Evolutionary conservation across 2,329 filamentous ascomycete genomes (phyloP), one percentile per base, ranked within the genome.

Genomic region (Fusarium staphyleae): DNA sequence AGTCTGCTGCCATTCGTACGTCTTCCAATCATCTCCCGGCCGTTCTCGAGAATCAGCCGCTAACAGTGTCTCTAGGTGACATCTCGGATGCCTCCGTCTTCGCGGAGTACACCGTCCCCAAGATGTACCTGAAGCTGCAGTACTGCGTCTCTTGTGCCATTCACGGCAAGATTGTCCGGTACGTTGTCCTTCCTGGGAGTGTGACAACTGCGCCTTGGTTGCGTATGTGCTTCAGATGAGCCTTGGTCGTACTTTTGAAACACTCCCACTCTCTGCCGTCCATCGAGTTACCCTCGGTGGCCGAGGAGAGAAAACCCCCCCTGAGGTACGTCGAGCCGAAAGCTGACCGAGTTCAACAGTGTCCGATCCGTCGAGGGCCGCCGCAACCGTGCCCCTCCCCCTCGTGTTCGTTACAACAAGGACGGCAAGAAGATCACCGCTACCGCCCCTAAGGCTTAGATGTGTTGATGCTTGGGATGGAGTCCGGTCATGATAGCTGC

Each of bases 51-150:
- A 16, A 15, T 16, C 42, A 65, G 59, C 32, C 18, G 48, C 60
- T 62, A 28, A 62, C 55, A 53, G 41, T 24, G 19, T 48, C 37
- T 52, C 52, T 75, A 98, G 95, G 95, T 92, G 95, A 99, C 91
- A 99, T 99, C 84, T 97, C 93, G 70, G 95, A 99, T 80, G 95
- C 96, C 76, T 98, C 95, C 75, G 95, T 99, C 81, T 99, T 98
- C 84, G 81, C 90, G 75, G 95, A 99, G 85, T 99, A 99, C 87
- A 93, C 92, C 72, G 93, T 99, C 76, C 95, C 95, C 83, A 99
- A 99, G 91, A 99, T 99, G 96, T 99, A 99, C 91, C 86, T 99
- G 83, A 99, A 99, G 90, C 89, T 99, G 80, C 95, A 99, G 86
- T 99, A 99, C 91, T 99, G 95, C 81, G 95, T 99, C 77, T 98